phyloP scores from a whole-genome alignment of 805 yeast genomes.

The Pichia heedii region DNA sequence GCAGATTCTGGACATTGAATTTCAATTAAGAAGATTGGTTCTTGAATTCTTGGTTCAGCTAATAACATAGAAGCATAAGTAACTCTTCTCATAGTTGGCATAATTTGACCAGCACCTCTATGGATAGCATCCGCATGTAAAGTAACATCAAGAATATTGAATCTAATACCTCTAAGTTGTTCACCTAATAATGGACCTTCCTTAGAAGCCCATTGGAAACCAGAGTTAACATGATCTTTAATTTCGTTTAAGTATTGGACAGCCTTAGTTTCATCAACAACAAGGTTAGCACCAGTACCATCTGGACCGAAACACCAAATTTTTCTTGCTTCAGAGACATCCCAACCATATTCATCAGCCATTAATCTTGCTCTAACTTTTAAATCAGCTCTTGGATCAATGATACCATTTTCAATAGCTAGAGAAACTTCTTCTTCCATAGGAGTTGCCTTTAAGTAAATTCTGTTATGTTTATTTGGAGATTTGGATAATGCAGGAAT shows the following conservation, averaged over 20 bases:
- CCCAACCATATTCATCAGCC: slow-evolving; percentile 99
- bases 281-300: slow-evolving; percentile 97
- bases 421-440: slow-evolving; percentile 83
- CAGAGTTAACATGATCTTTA: slow-evolving; percentile 99
- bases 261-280: slow-evolving; percentile 99
- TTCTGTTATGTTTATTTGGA: slow-evolving; percentile 99
- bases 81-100: slow-evolving; percentile 99
- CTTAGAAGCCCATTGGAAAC: slow-evolving; percentile 99
- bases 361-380: slow-evolving; percentile 97
- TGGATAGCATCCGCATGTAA: slow-evolving; percentile 99
- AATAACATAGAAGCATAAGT: slow-evolving; percentile 96
- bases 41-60: slow-evolving; percentile 98
- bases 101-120: slow-evolving; percentile 99
- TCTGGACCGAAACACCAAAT: slow-evolving; percentile 99
- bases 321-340: slow-evolving; percentile 99
- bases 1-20: slow-evolving; percentile 99
- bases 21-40: slow-evolving; percentile 98
- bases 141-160: slow-evolving; percentile 98
- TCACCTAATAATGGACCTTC: slow-evolving; percentile 99
- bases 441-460: slow-evolving; percentile 96
- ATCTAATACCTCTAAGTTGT: slow-evolving; percentile 90
- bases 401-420: slow-evolving; percentile 89
- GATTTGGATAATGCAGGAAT: slow-evolving; percentile 97
- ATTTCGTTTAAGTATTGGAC: slow-evolving; percentile 98
- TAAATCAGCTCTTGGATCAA: slow-evolving; percentile 95